Conservation (phyloP, 129 eudicot genomes). For the Oenanthe sinensis region DNA sequence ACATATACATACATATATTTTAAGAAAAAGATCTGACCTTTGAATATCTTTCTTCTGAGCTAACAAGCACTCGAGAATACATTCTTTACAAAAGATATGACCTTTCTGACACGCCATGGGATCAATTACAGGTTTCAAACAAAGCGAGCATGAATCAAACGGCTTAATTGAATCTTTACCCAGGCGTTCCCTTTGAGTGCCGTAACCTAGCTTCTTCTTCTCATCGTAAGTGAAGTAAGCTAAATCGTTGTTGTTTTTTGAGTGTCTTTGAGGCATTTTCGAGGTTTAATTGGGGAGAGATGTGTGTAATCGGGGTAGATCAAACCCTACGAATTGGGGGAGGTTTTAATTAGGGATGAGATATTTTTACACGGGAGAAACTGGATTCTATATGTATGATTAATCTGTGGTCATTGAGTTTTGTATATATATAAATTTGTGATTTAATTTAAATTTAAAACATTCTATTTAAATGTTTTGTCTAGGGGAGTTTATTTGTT, state of each 20-base stretch:
- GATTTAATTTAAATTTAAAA: too few species aligned
- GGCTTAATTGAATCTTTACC: slow-evolving; percentile 95
- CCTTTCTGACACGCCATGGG: slow-evolving; percentile 86
- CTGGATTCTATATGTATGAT: too few species aligned
- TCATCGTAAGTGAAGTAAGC: slow-evolving; percentile 97
- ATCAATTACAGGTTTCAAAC: slow-evolving; percentile 78
- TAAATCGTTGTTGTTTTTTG: slow-evolving; percentile 93
- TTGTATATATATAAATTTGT: too few species aligned
- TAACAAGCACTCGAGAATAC: slow-evolving; percentile 79
- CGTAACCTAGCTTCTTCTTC: slow-evolving; percentile 85
- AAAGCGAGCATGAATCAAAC: slow-evolving; percentile 72
- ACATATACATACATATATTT: neutral
- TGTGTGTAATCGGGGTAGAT: neutral
- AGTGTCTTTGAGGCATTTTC: slow-evolving; percentile 92
- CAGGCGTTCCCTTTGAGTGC: slow-evolving; percentile 85
- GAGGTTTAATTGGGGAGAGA: neutral
- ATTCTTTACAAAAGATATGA: slow-evolving; percentile 87
- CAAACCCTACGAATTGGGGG: slow-evolving; percentile 1
- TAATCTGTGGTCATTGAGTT: too few species aligned
- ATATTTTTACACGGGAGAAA: neutral
- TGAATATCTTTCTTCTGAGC: slow-evolving; percentile 93
- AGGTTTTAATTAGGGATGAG: neutral
- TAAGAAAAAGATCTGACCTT: slow-evolving; percentile 36
- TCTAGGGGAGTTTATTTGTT: too few species aligned
- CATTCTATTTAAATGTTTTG: too few species aligned